Evolutionary conservation across 768 basidiomycete species (phyloP), one percentile per base, ranked within the genome.

Genomic region (Leccinum subgranulosum): DNA sequence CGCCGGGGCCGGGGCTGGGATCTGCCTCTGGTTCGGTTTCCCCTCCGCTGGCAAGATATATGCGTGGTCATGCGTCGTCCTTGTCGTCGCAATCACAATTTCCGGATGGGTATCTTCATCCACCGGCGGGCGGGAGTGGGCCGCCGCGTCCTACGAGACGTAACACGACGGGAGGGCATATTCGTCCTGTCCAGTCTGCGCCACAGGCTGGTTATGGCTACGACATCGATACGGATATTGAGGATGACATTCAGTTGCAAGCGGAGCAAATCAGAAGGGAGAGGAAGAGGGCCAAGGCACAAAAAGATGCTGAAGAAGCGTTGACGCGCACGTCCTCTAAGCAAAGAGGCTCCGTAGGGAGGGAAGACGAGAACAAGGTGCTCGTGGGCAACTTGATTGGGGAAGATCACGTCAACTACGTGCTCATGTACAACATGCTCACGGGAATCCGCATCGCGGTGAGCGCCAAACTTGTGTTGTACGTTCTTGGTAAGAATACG

Each of bases 401-500:
- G n/a, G 95, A 98, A 71, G 96, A 86, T 66, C 97, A 99, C 74
- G 95, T 90, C 73, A 99, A 99, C 77, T 99, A 98, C 65, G 92
- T 98, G 57, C 77, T 99, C 67, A 98, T 98, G 97, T 99, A 98
- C 77, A 98, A 99, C 77, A 99, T 99, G 97, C 80, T 99, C 66
- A 99, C 97, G 4, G 97, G 97, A 5, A 99, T 99, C 60, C 84
- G 97, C 43, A 94, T 94, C 64, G 95, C 88, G 28, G 95, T 93
- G 65, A 69, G 89, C 79, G 12, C 23, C 17, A 2, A 14, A 6
- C 9, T 46, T 14, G 19, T 25, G 19, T 27, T 23, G 2, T 19
- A 10, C 23, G 3, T 1, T 34, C 25, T 43, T 9, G 36, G 21
- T 23, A 29, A 33, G 11, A 5, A 36, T 12, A 14, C 43, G 28